Evolutionary conservation across 306 rosid species (phyloP).

Genomic region (Fragaria iinumae): DNA sequence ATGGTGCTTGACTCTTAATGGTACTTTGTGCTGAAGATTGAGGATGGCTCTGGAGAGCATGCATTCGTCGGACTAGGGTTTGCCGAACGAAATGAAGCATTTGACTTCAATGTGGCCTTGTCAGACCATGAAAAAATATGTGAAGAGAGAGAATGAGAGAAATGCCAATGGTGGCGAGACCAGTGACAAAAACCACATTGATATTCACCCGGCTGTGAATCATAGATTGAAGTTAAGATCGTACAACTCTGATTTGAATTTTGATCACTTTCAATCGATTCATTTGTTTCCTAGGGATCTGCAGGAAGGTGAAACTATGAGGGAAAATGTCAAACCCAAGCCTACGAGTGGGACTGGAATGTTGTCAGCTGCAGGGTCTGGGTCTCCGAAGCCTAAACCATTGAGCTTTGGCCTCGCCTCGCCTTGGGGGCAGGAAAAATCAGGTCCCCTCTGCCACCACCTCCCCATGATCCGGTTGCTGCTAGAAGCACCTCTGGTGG

Average conservation of each 20-base stretch:
- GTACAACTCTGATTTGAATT: not conserved
- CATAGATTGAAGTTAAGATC: constrained; percentile 73
- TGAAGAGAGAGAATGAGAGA: constrained; percentile 69
- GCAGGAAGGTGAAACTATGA: constrained; percentile 92
- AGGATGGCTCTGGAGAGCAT: constrained; percentile 84
- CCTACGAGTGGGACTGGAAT: constrained; percentile 73
- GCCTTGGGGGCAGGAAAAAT: constrained; percentile 72
- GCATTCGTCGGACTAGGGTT: constrained; percentile 86
- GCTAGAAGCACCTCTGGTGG: constrained; percentile 53
- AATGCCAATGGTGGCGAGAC: constrained; percentile 43
- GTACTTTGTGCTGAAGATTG: constrained; percentile 89
- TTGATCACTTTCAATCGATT: not conserved
- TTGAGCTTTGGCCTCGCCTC: constrained; percentile 61
- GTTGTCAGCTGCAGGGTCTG: constrained; percentile 89
- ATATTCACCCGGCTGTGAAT: constrained; percentile 93
- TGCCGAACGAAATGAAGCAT: constrained; percentile 83
- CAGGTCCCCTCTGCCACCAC: constrained; percentile 85
- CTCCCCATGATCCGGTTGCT: constrained; percentile 87
- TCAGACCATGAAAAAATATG: constrained; percentile 89
- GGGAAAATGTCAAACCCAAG: constrained; percentile 85
- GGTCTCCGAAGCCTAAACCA: constrained; percentile 59
- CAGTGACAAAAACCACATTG: constrained; percentile 65
- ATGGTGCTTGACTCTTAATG: constrained; percentile 90
- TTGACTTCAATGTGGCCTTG: constrained; percentile 90
- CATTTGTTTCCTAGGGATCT: not conserved